Evolutionary conservation across 2,329 filamentous ascomycete genomes (phyloP).

Genomic region (Zymoseptoria ardabiliae): DNA sequence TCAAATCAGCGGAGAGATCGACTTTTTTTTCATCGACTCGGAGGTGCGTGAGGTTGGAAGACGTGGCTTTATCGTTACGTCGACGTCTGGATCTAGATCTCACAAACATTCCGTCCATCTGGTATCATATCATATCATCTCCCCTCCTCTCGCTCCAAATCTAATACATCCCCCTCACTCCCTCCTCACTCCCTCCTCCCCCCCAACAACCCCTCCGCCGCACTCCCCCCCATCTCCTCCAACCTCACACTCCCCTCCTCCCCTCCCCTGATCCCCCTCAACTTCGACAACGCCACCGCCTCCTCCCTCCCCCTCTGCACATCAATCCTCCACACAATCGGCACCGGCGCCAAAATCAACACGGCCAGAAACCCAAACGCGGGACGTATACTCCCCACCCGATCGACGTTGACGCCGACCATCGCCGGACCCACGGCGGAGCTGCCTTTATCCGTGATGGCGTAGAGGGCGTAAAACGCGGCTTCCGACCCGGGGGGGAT

Average conservation of each 20-base stretch:
- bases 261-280: not conserved
- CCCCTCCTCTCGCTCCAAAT: too few relatives aligned
- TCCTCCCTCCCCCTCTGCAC: constrained; percentile 50
- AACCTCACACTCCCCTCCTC: not conserved
- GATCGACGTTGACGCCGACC: constrained; percentile 81
- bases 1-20: too few relatives aligned
- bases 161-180: too few relatives aligned
- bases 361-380: constrained; percentile 82
- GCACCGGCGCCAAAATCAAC: constrained; percentile 69
- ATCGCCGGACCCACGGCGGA: constrained; percentile 86
- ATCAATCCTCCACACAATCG: constrained; percentile 72
- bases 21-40: too few relatives aligned
- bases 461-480: constrained; percentile 88
- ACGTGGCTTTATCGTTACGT: too few relatives aligned
- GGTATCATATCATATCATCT: too few relatives aligned
- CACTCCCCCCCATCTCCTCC: not conserved
- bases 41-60: too few relatives aligned
- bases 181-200: not conserved
- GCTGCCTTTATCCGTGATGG: constrained; percentile 91
- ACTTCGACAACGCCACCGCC: constrained; percentile 11
- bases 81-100: too few relatives aligned
- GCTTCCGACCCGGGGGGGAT: constrained; percentile 89
- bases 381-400: constrained; percentile 34
- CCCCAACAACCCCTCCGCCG: not conserved
- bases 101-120: too few relatives aligned